These are phyloP conservation scores for Citrus australasica DNA, from an alignment of 345 rosid genomes.

Conservation along the genomic window DNA sequence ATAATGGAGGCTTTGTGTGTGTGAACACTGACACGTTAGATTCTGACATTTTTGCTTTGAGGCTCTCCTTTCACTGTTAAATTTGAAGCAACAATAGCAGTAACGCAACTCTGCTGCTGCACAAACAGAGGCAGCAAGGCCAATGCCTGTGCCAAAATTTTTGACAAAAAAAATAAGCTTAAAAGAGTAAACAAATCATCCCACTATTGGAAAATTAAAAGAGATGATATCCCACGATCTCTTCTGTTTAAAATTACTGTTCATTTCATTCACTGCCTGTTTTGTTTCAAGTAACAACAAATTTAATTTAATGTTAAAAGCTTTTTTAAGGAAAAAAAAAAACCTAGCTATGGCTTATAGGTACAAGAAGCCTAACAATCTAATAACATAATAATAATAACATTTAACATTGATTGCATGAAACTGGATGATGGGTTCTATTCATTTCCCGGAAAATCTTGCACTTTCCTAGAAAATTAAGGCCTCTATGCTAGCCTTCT, in stretches of 20 bases:
- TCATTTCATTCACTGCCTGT: background rate
- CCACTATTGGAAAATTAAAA: background rate
- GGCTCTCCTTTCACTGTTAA: background rate
- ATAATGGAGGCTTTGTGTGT: background rate
- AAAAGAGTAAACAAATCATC: background rate
- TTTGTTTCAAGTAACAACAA: background rate
- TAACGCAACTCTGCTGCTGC: background rate
- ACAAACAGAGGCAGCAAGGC: background rate
- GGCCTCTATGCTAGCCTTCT: slow-evolving; percentile 77
- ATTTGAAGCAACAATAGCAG: background rate
- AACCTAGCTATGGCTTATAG: background rate
- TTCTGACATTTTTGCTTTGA: background rate
- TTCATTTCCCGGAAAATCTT: slow-evolving; percentile 19
- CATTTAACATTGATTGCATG: background rate
- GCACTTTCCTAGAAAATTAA: slow-evolving; percentile 35
- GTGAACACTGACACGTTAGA: background rate
- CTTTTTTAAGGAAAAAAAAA: background rate
- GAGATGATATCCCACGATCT: background rate
- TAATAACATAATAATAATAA: background rate
- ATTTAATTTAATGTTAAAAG: background rate
- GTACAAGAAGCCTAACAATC: background rate
- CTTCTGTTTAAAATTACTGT: background rate
- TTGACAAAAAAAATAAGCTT: background rate
- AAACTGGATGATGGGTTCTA: background rate
- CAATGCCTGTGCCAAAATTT: background rate